Base-by-base conservation (phyloP, 441 rosid genomes). In the Arabidopsis hybrid region DNA sequence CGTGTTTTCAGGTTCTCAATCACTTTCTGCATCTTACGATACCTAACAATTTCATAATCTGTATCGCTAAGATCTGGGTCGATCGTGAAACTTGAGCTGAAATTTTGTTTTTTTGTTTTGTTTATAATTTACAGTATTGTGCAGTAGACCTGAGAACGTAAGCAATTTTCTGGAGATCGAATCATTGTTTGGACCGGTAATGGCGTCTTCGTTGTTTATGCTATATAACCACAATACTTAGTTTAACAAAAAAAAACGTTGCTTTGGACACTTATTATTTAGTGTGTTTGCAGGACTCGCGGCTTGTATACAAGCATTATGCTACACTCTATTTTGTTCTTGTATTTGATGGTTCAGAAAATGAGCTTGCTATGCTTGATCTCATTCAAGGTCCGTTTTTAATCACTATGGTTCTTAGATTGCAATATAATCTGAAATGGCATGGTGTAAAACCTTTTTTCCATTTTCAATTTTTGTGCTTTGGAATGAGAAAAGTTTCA, bases 301-400 rank as follows among this genome's bases (percentile, higher is more conserved):
- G 91, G 66, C 89, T 93, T 60, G 97, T 91, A 4, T 93, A 95
- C 86, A 95, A 93, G 73, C 97, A 93, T 78, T 93, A 74, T 46
- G 97, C 99, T 26, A 93, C 99, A 71, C 89, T 95, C 36, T 95
- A 95, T 79, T 89, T 95, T 60, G 92, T 91, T 17, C 82, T 90
- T 32, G 83, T 91, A 9, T 95, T 93, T 78, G 97, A 93, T 86
- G 78, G 89, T 49, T 87, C 89, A 11, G 99, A 95, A 81, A 95
- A 93, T 81, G 96, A 93, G 83, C 96, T 93, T 59, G 99, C 98
- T 7, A 87, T 91, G 91, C 98, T 95, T 53, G 98, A 95, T 76
- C 89, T 92, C 64, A 92, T 89, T 65, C 98, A 92, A 89, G 96
- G 97, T 92, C 72, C 14, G 68, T 58, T 72, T 70, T 2, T 32